Percentiles rank a stretch among this genome's conserved stretches.
Conservation (phyloP, 495 filamentous ascomycete species). For the Aspergillus cavernicola region DNA sequence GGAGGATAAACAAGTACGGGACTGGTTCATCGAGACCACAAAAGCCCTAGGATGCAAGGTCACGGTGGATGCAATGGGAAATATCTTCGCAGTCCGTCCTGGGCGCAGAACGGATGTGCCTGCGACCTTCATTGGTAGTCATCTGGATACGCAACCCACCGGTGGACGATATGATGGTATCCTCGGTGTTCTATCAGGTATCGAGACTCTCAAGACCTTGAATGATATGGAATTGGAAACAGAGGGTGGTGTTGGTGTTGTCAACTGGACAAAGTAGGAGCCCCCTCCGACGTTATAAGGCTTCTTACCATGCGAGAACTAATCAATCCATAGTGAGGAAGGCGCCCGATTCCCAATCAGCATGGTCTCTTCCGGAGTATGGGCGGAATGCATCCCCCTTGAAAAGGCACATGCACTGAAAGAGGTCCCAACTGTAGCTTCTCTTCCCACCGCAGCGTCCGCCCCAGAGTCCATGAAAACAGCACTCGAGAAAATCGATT, state of each 20-base stretch:
- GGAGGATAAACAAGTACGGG: conserved; percentile 64
- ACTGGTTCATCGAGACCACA: conserved; percentile 72
- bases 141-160: conserved; percentile 75
- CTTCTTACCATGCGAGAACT: conserved; percentile 1
- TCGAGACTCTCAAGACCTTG: conserved; percentile 67
- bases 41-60: conserved; percentile 59
- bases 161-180: conserved; percentile 76
- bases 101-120: conserved; percentile 52
- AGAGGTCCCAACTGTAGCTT: conserved; percentile 49
- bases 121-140: conserved; percentile 67
- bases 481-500: conserved; percentile 68
- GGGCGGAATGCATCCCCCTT: conserved; percentile 64
- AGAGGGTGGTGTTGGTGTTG: conserved; percentile 64
- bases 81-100: conserved; percentile 69
- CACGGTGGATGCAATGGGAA: conserved; percentile 64
- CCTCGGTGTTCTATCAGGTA: conserved; percentile 65
- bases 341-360: conserved; percentile 76
- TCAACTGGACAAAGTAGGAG: conserved; percentile 74
- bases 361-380: conserved; percentile 75
- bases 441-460: conserved; percentile 38
- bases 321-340: conserved; percentile 53
- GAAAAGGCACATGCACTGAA: conserved; percentile 57
- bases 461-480: conserved; percentile 61
- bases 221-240: conserved; percentile 68
- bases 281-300: neutral